phyloP scores from a whole-genome alignment of 1,284 basidiomycete genomes.

The Porphyrellus sp. region DNA sequence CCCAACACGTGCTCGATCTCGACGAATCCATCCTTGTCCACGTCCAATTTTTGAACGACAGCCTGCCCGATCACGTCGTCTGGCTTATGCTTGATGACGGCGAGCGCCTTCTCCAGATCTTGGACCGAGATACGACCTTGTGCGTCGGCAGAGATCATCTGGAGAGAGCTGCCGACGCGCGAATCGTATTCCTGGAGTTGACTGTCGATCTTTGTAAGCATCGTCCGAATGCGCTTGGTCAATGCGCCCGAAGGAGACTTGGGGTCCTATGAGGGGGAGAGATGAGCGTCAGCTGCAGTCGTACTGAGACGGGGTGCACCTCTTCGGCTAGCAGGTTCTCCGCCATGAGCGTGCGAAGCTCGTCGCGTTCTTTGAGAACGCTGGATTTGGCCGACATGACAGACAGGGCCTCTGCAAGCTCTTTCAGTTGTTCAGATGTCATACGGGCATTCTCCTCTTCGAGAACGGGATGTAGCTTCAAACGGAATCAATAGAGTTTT shows the following conservation, averaged over 20 bases:
- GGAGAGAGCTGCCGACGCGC: constrained; percentile 87
- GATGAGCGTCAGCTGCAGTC: not conserved
- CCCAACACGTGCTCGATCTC: constrained; percentile 82
- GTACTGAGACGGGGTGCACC: constrained; percentile 40
- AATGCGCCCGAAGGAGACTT: constrained; percentile 78
- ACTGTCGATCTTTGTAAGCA: constrained; percentile 94
- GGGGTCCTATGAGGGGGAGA: constrained; percentile 51
- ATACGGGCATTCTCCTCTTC: constrained; percentile 79
- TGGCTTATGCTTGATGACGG: constrained; percentile 92
- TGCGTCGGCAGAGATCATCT: constrained; percentile 90
- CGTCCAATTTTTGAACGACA: constrained; percentile 92
- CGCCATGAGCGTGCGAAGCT: constrained; percentile 86
- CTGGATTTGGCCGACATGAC: constrained; percentile 95
- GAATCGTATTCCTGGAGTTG: constrained; percentile 92
- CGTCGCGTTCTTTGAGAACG: constrained; percentile 93
- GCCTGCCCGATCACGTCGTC: constrained; percentile 88
- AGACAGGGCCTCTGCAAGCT: constrained; percentile 89
- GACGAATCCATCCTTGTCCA: constrained; percentile 94
- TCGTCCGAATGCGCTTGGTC: constrained; percentile 90
- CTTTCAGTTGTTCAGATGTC: constrained; percentile 95
- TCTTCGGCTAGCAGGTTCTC: constrained; percentile 89
- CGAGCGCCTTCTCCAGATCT: constrained; percentile 88
- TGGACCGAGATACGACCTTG: constrained; percentile 90
- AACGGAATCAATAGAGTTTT: not conserved
- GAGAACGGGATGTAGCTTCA: constrained; percentile 47